Conservation (phyloP, 2,329 filamentous ascomycete species). For the Talaromyces amestolkiae region DNA sequence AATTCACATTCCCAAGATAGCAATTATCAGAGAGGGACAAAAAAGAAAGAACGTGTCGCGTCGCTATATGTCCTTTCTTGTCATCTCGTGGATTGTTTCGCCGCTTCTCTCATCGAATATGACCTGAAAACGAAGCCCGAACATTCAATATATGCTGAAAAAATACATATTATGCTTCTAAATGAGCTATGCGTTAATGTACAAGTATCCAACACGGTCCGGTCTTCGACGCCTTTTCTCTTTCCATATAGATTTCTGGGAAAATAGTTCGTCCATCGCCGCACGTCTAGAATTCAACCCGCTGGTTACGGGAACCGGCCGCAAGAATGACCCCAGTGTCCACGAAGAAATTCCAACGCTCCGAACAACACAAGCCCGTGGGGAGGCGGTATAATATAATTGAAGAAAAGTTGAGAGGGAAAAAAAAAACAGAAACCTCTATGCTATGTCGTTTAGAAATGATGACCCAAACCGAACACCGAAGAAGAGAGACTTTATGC, state of each 20-base stretch:
- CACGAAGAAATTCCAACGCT: conserved; percentile 22
- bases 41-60: neutral
- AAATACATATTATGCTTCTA: conserved; percentile 9
- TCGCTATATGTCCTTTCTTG: neutral
- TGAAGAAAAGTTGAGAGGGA: conserved; percentile 25
- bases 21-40: too few species aligned
- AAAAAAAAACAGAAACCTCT: conserved; percentile 30
- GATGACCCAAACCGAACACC: conserved; percentile 38
- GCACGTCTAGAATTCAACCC: neutral
- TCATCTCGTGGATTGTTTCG: neutral
- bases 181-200: conserved; percentile 7
- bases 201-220: conserved; percentile 1
- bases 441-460: conserved; percentile 36
- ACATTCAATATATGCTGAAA: neutral
- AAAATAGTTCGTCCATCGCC: neutral
- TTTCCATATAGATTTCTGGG: neutral
- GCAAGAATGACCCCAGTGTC: conserved; percentile 24
- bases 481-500: conserved; percentile 35
- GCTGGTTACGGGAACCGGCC: conserved; percentile 9
- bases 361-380: conserved; percentile 18
- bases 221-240: neutral
- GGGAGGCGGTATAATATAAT: conserved; percentile 22
- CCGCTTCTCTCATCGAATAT: neutral
- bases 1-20: too few species aligned
- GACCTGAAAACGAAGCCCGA: neutral